phyloP scores from a whole-genome alignment of 371 early-diverging fungal species.

The Enteropsectra breve region DNA sequence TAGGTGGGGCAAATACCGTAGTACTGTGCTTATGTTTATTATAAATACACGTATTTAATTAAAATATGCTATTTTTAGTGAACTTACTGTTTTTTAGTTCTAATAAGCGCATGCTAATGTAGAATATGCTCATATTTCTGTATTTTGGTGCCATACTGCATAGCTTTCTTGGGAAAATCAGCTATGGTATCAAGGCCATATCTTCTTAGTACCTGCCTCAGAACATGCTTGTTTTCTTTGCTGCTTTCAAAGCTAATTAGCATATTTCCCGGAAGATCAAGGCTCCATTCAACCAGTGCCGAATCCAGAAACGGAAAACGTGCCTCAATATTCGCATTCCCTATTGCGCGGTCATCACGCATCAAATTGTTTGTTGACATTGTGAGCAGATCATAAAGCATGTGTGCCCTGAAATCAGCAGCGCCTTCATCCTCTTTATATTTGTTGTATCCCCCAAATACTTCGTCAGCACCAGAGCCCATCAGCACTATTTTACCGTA shows the following conservation, averaged over 20 bases:
- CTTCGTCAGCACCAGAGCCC: constrained; percentile 54
- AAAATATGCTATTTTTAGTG: neutral
- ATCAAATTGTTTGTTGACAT: constrained; percentile 41
- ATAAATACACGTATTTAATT: neutral
- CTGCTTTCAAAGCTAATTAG: neutral
- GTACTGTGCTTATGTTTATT: neutral
- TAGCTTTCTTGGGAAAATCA: constrained; percentile 42
- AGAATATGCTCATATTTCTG: constrained; percentile 10
- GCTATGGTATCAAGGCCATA: constrained; percentile 22
- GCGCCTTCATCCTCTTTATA: constrained; percentile 2
- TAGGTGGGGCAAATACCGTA: too few species aligned
- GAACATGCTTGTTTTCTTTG: constrained; percentile 30
- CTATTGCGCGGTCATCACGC: constrained; percentile 49
- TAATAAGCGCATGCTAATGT: neutral
- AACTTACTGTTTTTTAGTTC: neutral
- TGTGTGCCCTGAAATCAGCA: constrained; percentile 5
- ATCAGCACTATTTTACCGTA: constrained; percentile 25
- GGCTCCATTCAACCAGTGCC: constrained; percentile 21
- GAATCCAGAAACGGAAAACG: constrained; percentile 47
- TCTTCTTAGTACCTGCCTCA: constrained; percentile 34
- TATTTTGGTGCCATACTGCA: constrained; percentile 50
- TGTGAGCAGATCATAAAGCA: constrained; percentile 41
- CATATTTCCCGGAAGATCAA: constrained; percentile 5
- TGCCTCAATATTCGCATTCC: constrained; percentile 33
- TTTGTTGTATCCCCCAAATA: constrained; percentile 52